Percentiles rank a stretch among this genome's conserved stretches.
Evolutionary conservation across 2,329 filamentous ascomycete genomes (phyloP).

Genomic region (Aspergillus eucalypticola): DNA sequence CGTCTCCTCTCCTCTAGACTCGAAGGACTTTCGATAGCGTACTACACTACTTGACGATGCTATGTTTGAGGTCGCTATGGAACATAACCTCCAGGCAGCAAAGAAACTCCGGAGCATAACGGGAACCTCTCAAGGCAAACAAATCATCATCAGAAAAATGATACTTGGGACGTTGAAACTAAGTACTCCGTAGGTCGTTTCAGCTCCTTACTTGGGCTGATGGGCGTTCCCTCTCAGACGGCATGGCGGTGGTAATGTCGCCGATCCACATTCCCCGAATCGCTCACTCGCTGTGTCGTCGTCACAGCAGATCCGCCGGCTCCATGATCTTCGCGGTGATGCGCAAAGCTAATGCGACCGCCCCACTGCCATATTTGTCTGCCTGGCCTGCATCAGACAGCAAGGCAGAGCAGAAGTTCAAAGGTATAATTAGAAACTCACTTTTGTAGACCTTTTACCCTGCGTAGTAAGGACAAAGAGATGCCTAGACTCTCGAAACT

Average conservation of each 20-base stretch:
- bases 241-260: constrained; percentile 1
- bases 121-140: neutral
- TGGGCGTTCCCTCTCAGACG: neutral
- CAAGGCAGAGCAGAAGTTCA: too few relatives aligned
- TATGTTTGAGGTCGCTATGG: too few relatives aligned
- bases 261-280: constrained; percentile 1
- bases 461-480: neutral
- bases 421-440: too few relatives aligned
- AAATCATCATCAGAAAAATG: neutral
- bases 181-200: neutral
- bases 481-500: neutral
- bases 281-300: neutral
- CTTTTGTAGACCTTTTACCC: neutral
- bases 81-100: too few relatives aligned
- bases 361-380: constrained; percentile 5
- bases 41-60: too few relatives aligned
- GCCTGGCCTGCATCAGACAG: neutral
- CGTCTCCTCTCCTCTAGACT: too few relatives aligned
- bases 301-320: neutral
- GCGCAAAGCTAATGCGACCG: constrained; percentile 1
- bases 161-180: constrained; percentile 1
- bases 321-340: neutral
- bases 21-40: too few relatives aligned
- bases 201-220: constrained; percentile 10
- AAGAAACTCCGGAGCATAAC: neutral